A percentile compares a stretch with the other conserved stretches of the same genome.
phyloP scores from a whole-genome alignment of 805 yeast species.

The Wickerhamiella azyma region DNA sequence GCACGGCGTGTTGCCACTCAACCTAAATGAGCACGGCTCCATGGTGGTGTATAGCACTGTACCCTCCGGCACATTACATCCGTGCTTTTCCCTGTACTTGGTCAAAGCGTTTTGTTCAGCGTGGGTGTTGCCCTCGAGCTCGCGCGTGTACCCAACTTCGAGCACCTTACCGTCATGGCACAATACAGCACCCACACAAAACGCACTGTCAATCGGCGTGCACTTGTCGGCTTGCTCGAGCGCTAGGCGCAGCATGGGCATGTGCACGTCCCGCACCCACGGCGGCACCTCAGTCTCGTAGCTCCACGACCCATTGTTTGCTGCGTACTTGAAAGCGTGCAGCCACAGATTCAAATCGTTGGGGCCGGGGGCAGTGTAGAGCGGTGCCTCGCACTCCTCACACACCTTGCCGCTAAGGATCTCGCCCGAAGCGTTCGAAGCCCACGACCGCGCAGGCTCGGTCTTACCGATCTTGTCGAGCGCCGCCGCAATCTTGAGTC shows the following conservation, averaged over 20 bases:
- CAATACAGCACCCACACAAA: conserved; percentile 85
- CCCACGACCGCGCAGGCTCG: conserved; percentile 53
- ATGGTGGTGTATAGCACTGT: conserved; percentile 82
- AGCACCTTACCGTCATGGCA: conserved; percentile 49
- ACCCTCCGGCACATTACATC: conserved; percentile 47
- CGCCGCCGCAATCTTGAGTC: conserved; percentile 32
- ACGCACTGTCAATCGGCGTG: conserved; percentile 71
- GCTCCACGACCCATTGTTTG: conserved; percentile 40
- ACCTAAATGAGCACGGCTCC: conserved; percentile 88
- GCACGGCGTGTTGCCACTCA: conserved; percentile 87
- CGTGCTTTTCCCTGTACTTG: conserved; percentile 40
- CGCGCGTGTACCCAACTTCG: conserved; percentile 81
- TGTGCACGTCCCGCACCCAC: conserved; percentile 60
- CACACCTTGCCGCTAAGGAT: conserved; percentile 46
- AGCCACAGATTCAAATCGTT: conserved; percentile 80
- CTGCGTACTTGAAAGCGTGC: conserved; percentile 72
- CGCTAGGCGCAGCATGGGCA: conserved; percentile 59
- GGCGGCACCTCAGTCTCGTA: conserved; percentile 65
- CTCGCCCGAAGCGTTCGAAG: conserved; percentile 41
- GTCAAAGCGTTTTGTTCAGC: conserved; percentile 92
- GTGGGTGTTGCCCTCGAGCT: conserved; percentile 87
- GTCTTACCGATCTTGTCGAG: conserved; percentile 62
- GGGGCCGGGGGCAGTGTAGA: conserved; percentile 80
- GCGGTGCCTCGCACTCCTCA: conserved; percentile 48
- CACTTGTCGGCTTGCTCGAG: conserved; percentile 67